Conservation (phyloP, 2,329 filamentous ascomycete species). For the Epichloe coenophiala region DNA sequence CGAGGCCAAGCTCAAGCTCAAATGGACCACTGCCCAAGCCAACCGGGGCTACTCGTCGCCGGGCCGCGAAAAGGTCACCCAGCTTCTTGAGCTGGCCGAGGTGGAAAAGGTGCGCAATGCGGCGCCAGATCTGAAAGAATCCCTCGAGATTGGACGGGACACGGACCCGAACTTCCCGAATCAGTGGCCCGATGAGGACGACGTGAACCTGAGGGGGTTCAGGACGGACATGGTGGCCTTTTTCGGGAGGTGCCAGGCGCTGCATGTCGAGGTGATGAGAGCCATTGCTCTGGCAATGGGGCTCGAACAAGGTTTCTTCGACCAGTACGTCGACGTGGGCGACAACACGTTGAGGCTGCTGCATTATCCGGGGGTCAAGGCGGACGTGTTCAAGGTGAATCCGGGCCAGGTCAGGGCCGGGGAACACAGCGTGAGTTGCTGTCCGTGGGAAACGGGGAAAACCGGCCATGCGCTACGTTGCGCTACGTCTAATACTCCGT, state of each 20-base stretch:
- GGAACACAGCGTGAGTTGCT: conserved; percentile 45
- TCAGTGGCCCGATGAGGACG: conserved; percentile 52
- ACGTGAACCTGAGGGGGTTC: conserved; percentile 40
- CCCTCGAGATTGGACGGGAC: conserved; percentile 50
- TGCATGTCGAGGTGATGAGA: conserved; percentile 71
- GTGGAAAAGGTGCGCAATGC: conserved; percentile 43
- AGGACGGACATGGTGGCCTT: conserved; percentile 62
- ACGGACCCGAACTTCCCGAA: conserved; percentile 52
- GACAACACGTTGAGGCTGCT: conserved; percentile 62
- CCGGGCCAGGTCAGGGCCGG: conserved; percentile 63
- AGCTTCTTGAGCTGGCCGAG: conserved; percentile 37
- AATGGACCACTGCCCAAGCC: conserved; percentile 58
- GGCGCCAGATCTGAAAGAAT: conserved; percentile 53
- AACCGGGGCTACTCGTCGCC: conserved; percentile 62
- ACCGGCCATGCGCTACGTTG: not conserved
- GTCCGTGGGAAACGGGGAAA: too few species aligned
- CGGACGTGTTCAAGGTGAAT: conserved; percentile 51
- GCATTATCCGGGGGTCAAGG: conserved; percentile 59
- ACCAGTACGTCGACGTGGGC: conserved; percentile 54
- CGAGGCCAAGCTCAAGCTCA: conserved; percentile 49
- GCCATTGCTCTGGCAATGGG: conserved; percentile 75
- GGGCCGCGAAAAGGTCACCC: conserved; percentile 58
- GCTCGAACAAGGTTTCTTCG: conserved; percentile 60
- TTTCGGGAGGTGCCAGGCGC: conserved; percentile 55
- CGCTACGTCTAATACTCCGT: too few species aligned